Percentiles rank a stretch among this genome's conserved stretches.
Evolutionary conservation across 108 stramenopile species (phyloP).

Genomic region (Cylindrotheca fusiformis): DNA sequence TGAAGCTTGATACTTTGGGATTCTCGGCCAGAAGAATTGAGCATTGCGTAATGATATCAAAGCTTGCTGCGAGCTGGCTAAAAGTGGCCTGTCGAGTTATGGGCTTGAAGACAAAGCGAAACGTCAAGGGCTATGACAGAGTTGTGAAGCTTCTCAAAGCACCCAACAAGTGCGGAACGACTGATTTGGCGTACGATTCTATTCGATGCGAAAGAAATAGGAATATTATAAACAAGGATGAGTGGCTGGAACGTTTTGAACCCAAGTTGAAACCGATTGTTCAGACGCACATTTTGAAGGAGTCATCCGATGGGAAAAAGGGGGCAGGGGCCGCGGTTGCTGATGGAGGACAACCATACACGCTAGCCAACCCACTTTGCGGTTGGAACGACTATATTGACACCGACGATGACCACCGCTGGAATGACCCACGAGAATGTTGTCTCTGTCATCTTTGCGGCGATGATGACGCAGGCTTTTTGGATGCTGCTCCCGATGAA

Average conservation of each 20-base stretch:
- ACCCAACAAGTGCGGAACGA: slow-evolving; percentile 41
- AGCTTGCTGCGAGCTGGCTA: slow-evolving; percentile 52
- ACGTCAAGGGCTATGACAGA: slow-evolving; percentile 38
- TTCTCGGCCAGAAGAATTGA: slow-evolving; percentile 38
- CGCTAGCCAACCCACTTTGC: slow-evolving; percentile 39
- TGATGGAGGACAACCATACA: background rate
- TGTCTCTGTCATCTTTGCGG: slow-evolving; percentile 60
- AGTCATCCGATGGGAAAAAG: slow-evolving; percentile 1
- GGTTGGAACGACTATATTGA: slow-evolving; percentile 46
- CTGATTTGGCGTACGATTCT: slow-evolving; percentile 32
- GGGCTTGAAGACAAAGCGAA: slow-evolving; percentile 38
- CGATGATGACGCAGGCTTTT: slow-evolving; percentile 68
- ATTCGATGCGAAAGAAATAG: slow-evolving; percentile 39
- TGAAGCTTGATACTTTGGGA: slow-evolving; percentile 28
- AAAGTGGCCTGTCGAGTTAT: slow-evolving; percentile 45
- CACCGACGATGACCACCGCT: slow-evolving; percentile 19
- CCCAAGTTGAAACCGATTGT: slow-evolving; percentile 21
- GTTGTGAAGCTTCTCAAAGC: slow-evolving; percentile 33
- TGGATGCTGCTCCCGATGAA: slow-evolving; percentile 14
- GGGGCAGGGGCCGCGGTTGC: background rate
- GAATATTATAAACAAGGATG: slow-evolving; percentile 40
- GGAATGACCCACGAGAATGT: slow-evolving; percentile 66
- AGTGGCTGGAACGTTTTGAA: slow-evolving; percentile 36
- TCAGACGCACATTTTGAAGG: slow-evolving; percentile 16
- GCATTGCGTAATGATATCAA: slow-evolving; percentile 38